These are phyloP conservation scores for Syncephalis plumigaleata DNA, from an alignment of 371 early-diverging fungal genomes.

Conservation along the genomic window DNA sequence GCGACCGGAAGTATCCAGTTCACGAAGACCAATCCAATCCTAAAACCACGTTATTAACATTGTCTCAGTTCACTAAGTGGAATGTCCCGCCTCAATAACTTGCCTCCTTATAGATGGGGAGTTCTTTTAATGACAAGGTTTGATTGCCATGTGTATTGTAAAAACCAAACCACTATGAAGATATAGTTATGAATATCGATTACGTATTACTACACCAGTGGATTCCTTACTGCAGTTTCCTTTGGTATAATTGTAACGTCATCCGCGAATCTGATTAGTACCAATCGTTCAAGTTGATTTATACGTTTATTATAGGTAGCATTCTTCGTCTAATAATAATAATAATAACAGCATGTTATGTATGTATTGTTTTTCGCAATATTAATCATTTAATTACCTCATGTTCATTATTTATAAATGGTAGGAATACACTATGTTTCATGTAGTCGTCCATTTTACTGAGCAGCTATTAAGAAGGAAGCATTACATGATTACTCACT, in stretches of 20 bases:
- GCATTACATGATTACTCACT: not conserved
- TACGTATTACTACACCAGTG: not conserved
- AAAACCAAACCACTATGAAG: conserved; percentile 75
- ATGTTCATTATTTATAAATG: conserved; percentile 72
- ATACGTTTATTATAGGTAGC: conserved; percentile 34
- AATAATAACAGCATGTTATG: not conserved
- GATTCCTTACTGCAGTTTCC: conserved; percentile 38
- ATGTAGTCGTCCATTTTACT: conserved; percentile 42
- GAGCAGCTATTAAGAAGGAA: conserved; percentile 22
- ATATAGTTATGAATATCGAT: conserved; percentile 5
- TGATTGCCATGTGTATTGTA: conserved; percentile 25
- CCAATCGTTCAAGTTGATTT: conserved; percentile 37
- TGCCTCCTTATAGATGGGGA: conserved; percentile 29
- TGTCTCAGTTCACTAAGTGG: too few species aligned
- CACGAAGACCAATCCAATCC: conserved; percentile 53
- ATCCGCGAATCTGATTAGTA: conserved; percentile 56
- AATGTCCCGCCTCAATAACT: too few species aligned
- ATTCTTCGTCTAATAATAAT: conserved; percentile 14
- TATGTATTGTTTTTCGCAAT: not conserved
- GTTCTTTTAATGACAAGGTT: conserved; percentile 29
- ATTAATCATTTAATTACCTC: not conserved
- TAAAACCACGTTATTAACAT: not conserved
- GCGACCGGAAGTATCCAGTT: conserved; percentile 26
- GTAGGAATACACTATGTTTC: conserved; percentile 56
- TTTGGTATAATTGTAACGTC: conserved; percentile 67